phyloP scores from a whole-genome alignment of 768 basidiomycete genomes.

The Tubosaeta brunneosetosa region DNA sequence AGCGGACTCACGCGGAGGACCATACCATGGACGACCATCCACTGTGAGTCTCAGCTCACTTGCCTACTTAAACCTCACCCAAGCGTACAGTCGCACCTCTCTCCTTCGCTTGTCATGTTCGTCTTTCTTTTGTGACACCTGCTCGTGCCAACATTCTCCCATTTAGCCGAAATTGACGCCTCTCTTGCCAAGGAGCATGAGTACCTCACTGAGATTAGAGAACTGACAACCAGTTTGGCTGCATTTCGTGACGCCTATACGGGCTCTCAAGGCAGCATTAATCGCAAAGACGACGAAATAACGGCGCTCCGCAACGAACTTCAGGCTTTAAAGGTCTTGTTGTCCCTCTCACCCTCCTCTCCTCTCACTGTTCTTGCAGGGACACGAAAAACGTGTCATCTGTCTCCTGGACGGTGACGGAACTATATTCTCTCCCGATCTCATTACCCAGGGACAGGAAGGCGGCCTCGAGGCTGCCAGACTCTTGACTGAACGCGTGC shows the following conservation, averaged over 20 bases:
- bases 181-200: slow-evolving; percentile 22
- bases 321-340: slow-evolving; percentile 23
- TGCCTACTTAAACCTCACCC: background rate
- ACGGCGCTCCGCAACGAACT: slow-evolving; percentile 23
- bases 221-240: slow-evolving; percentile 20
- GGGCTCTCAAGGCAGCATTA: slow-evolving; percentile 17
- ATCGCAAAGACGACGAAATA: slow-evolving; percentile 11
- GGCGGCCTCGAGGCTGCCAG: slow-evolving; percentile 58
- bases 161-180: slow-evolving; percentile 29
- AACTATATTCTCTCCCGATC: slow-evolving; percentile 51
- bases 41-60: background rate
- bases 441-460: slow-evolving; percentile 50
- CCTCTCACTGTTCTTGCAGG: slow-evolving; percentile 4
- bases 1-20: background rate
- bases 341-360: background rate
- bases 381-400: slow-evolving; percentile 34
- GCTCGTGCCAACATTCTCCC: background rate
- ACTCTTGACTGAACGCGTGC: slow-evolving; percentile 35
- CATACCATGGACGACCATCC: slow-evolving; percentile 17
- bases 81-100: background rate
- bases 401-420: slow-evolving; percentile 63
- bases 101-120: slow-evolving; percentile 9
- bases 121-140: background rate
- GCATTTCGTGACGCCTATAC: slow-evolving; percentile 28
- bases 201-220: slow-evolving; percentile 14